Evolutionary conservation across 2,329 filamentous ascomycete species (phyloP), one percentile per base, ranked within the genome.

Genomic region (Colletotrichum costaricense): DNA sequence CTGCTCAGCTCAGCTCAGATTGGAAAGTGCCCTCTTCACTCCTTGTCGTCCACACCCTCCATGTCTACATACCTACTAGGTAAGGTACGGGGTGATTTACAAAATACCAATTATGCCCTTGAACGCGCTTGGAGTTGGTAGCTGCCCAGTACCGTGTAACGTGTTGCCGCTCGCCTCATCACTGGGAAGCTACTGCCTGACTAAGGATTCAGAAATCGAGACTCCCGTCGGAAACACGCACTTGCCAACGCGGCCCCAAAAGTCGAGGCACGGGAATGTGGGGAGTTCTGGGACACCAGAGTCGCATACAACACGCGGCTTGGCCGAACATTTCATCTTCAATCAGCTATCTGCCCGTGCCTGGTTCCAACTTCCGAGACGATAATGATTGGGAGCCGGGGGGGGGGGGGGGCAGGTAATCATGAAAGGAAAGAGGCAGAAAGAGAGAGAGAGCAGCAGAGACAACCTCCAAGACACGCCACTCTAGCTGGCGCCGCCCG

Each of bases 181-280:
- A 52, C 9, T 22, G 19, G 42, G 19, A 49, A 12, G 26, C 42
- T 24, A 24, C 26, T 52, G 42, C 60, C 60, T 63, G 60, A 63
- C 60, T 63, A 63, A 30, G 42, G 60, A 30, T 63, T 63, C 22
- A 7, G 28, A 22, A 52, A n/a, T 52, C 42, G n/a, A 63, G 60
- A 35, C 28, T 63, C 26, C 28, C 38, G 24, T 28, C 6, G 42
- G 60, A 12, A 52, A 63, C 42, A 49, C 42, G 19, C 42, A 49
- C 19, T 49, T n/a, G 19, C 42, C 16, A 49, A 35, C 24, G 57
- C 33, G 38, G 22, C 57, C 33, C 33, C 33, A 35, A 60, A 46
- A 60, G 35, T 60, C 14, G 38, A 60, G 14, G 26, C 35, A 49
- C 16, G 42, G 42, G 42, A 49, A 49, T 49, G 42, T 49, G 42